Base-by-base conservation (phyloP, 768 basidiomycete species). In the Jaapia argillacea region DNA sequence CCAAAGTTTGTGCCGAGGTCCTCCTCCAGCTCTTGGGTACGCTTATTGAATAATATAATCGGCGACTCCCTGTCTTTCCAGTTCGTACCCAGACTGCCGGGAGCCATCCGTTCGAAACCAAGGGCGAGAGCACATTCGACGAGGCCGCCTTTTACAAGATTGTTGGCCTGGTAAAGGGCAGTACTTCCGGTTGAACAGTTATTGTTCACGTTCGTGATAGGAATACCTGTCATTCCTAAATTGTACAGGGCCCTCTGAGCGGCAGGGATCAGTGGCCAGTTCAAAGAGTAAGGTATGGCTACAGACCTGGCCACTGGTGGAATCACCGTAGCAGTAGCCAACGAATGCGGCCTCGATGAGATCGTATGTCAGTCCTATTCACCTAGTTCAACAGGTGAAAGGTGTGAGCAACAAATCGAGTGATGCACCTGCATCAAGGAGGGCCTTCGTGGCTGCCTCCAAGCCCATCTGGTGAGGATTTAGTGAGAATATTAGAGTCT, bases 171-270 rank as follows among this genome's bases (percentile, higher is more conserved):
- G 58, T 74, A 85, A 18, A 91, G 68, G 4, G 89, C 86, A 0
- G 83, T 72, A 40, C 81, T 82, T 3, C 86, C 87, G 0, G 87
- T 87, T 3, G 86, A 81, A 54, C 87, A 89, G 59, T 86, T 86
- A 62, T 90, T 90, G 67, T 87, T 89, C 35, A 90, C 84, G 52
- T 90, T 91, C 40, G 81, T 72, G 54, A 91, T 80, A 0, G 88
- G 87, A 45, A 91, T 89, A 25, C 77, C 70, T 1, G 87, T 90
- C 58, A 90, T 70, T 16, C 88, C 88, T 33, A 90, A 77, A 56
- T 79, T 81, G 62, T 90, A 91, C 16, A 91, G 66, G 5, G 85
- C 77, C 13, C 86, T 71, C 78, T 90, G 54, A 1, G 28, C 10
- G 39, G 49, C 18, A 21, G 10, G 18, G 24, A 16, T 21, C 28